phyloP scores from a whole-genome alignment of 768 basidiomycete genomes.

The Cyclocybe aegerita region DNA sequence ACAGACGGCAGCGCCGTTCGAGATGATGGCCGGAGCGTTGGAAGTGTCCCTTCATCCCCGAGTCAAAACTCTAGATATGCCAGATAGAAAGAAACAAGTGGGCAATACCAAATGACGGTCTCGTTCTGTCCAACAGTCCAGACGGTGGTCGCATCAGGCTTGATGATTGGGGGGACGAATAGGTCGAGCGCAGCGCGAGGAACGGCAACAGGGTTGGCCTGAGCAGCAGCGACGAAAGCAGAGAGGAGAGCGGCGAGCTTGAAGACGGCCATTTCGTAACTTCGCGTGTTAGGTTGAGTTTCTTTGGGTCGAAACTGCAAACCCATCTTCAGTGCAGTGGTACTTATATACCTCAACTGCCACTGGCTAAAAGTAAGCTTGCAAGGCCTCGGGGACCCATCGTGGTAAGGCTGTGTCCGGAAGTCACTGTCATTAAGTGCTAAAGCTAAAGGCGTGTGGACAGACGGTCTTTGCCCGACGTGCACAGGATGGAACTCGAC shows the following conservation, averaged over 20 bases:
- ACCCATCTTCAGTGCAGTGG: too few relatives aligned
- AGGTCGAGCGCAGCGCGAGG: background rate
- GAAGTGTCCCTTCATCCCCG: background rate
- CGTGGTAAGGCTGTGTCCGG: too few relatives aligned
- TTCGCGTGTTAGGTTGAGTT: too few relatives aligned
- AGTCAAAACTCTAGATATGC: background rate
- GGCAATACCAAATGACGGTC: background rate
- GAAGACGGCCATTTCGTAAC: background rate
- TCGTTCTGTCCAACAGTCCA: slow-evolving; percentile 1
- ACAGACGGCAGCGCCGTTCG: background rate
- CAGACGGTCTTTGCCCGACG: too few relatives aligned
- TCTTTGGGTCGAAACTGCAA: too few relatives aligned
- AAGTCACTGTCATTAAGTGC: too few relatives aligned
- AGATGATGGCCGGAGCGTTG: background rate
- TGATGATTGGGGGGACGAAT: background rate
- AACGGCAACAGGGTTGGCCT: background rate
- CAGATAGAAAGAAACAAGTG: too few relatives aligned
- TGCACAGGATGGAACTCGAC: too few relatives aligned
- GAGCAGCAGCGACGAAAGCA: background rate
- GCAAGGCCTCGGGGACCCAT: too few relatives aligned
- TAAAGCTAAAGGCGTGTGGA: too few relatives aligned
- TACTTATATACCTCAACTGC: too few relatives aligned
- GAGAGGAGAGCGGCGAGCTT: background rate
- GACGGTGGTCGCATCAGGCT: background rate
- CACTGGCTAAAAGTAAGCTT: too few relatives aligned